phyloP scores from a whole-genome alignment of 2,329 filamentous ascomycete species.

The Clarireedia hainanense region DNA sequence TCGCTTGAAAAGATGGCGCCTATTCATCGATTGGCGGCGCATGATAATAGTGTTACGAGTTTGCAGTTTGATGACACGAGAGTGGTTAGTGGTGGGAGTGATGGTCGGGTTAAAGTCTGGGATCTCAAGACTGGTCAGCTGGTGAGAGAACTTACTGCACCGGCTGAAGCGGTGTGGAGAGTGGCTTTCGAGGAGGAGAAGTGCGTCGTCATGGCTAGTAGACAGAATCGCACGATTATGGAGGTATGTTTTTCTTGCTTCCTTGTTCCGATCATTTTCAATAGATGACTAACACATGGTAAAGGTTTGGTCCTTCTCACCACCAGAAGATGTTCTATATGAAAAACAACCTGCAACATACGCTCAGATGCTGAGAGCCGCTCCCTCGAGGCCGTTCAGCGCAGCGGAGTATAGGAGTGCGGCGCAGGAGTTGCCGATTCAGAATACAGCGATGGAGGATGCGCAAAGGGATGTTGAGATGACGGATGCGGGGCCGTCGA shows the following conservation, averaged over 20 bases:
- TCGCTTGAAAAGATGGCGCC: slow-evolving; percentile 83
- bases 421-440: slow-evolving; percentile 19
- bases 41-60: slow-evolving; percentile 97
- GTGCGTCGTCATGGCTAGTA: slow-evolving; percentile 87
- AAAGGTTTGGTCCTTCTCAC: slow-evolving; percentile 92
- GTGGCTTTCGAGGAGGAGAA: slow-evolving; percentile 98
- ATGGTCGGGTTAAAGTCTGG: slow-evolving; percentile 98
- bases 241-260: slow-evolving; percentile 57
- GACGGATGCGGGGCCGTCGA: slow-evolving; percentile 25
- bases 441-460: slow-evolving; percentile 12
- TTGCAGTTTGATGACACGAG: slow-evolving; percentile 94
- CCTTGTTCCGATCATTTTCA: neutral
- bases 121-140: slow-evolving; percentile 86
- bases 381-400: slow-evolving; percentile 24
- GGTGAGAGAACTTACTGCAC: slow-evolving; percentile 82
- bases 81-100: slow-evolving; percentile 91
- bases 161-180: slow-evolving; percentile 92
- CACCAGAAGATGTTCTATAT: slow-evolving; percentile 59
- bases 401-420: slow-evolving; percentile 26
- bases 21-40: slow-evolving; percentile 88
- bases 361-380: slow-evolving; percentile 21
- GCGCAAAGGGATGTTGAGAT: slow-evolving; percentile 24
- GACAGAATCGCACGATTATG: slow-evolving; percentile 86
- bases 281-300: slow-evolving; percentile 24
- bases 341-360: slow-evolving; percentile 29